Evolutionary conservation across 139 green algal species (phyloP), one percentile per base, ranked within the genome.

Genomic region (Picochlorum costavermella): DNA sequence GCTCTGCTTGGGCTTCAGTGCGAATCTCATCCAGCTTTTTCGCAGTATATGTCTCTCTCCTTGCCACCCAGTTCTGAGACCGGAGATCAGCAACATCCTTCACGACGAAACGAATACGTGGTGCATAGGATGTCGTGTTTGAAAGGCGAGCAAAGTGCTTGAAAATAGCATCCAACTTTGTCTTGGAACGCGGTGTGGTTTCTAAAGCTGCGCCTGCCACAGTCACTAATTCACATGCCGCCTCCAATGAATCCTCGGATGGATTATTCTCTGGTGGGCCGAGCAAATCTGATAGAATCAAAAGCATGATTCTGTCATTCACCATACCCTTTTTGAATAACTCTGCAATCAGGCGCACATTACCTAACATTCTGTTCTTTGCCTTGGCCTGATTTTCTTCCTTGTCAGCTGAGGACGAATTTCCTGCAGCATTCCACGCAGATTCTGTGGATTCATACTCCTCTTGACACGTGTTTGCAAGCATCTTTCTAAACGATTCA

Each of bases 391-490:
- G 84, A 0, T 69, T 80, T 0, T 64, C 70, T 16, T 88, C 82
- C 26, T 74, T 75, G 63, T 89, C 79, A 5, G 75, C 64, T 10
- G 80, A 74, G 4, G 28, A 58, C 9, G 81, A 68, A 30, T 59
- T 5, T 20, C 5, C 44, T 60, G 75, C 13, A 71, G 86, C 84
- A 81, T 77, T 73, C 16, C 85, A 68, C 3, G 75, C 76, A 23
- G 77, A 65, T 49, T 82, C 75, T 20, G 84, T 82, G 12, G 75
- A 81, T 83, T 97, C 92, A 64, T 97, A 99, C 77, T 98, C 90
- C 56, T 96, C 90, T 81, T 99, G 94, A 82, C 94, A 99, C 4
- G 92, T 98, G 80, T 98, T 97, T 51, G 97, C 85, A 75, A 99
- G 81, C 62, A 98, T 86, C 37, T 90, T 79, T 28, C 77, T 72